Percentiles rank a stretch among this genome's conserved stretches.
Conservation (phyloP, 176 grass and related monocot species). For the Pharus latifolius region DNA sequence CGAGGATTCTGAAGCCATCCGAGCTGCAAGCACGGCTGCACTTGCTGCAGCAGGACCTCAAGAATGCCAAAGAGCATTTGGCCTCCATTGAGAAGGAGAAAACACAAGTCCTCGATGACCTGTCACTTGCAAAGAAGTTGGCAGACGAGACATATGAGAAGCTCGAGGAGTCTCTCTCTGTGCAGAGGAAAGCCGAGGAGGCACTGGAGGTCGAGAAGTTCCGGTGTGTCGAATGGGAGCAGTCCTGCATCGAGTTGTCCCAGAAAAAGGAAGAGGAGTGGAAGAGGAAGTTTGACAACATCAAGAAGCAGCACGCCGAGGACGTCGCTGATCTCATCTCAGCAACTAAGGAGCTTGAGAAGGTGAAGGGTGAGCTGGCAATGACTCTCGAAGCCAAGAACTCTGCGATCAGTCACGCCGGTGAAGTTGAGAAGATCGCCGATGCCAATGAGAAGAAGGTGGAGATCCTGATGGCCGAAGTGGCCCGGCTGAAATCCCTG, state of each 20-base stretch:
- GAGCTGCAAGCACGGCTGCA: conserved; percentile 54
- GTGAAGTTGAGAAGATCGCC: conserved; percentile 28
- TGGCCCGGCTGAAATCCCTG: conserved; percentile 24
- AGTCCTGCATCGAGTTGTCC: conserved; percentile 29
- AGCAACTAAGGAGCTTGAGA: conserved; percentile 43
- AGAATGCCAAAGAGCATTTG: conserved; percentile 38
- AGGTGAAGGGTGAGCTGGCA: conserved; percentile 36
- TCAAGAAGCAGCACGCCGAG: conserved; percentile 42
- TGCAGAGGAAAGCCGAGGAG: conserved; percentile 54
- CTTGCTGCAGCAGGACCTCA: conserved; percentile 44
- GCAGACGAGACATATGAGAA: conserved; percentile 34
- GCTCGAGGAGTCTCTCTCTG: conserved; percentile 41
- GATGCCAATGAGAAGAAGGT: conserved; percentile 32
- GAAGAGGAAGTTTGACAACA: conserved; percentile 28
- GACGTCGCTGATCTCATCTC: conserved; percentile 32
- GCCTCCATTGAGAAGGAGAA: conserved; percentile 43
- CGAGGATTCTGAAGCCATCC: conserved; percentile 26
- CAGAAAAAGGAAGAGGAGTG: conserved; percentile 50
- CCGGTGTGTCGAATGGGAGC: conserved; percentile 59
- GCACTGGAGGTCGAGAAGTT: conserved; percentile 63
- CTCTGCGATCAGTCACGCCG: conserved; percentile 18
- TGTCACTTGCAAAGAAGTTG: conserved; percentile 24
- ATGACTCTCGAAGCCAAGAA: conserved; percentile 30
- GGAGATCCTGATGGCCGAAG: conserved; percentile 25
- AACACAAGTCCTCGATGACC: conserved; percentile 32